phyloP scores from a whole-genome alignment of 2,329 filamentous ascomycete genomes.

The Fusarium aywerte region DNA sequence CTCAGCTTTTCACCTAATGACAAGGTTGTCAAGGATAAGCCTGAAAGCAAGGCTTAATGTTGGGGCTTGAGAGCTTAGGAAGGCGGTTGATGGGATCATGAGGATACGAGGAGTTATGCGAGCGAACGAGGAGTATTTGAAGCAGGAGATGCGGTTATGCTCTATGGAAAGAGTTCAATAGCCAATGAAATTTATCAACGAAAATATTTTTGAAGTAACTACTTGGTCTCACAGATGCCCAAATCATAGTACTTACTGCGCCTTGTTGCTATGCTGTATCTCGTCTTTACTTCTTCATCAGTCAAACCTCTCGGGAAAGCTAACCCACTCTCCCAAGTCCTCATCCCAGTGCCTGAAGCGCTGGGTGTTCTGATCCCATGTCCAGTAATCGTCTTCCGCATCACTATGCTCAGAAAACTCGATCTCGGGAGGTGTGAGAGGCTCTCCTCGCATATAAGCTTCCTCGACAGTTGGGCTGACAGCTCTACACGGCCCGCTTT shows the following conservation, averaged over 20 bases:
- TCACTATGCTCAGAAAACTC: slow-evolving; percentile 36
- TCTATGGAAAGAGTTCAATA: slow-evolving; percentile 3
- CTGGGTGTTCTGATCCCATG: slow-evolving; percentile 31
- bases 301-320: slow-evolving; percentile 43
- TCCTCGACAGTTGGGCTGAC: slow-evolving; percentile 20
- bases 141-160: neutral
- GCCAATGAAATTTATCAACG: neutral
- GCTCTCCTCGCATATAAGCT: slow-evolving; percentile 32
- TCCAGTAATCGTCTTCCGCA: slow-evolving; percentile 39
- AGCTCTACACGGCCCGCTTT: neutral
- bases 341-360: slow-evolving; percentile 43
- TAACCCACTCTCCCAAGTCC: slow-evolving; percentile 37
- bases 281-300: slow-evolving; percentile 12
- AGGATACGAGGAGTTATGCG: neutral
- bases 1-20: slow-evolving; percentile 81
- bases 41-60: slow-evolving; percentile 52
- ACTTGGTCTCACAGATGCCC: neutral
- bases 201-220: neutral
- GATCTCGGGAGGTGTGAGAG: slow-evolving; percentile 35
- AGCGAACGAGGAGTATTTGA: neutral
- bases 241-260: neutral
- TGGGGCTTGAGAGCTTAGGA: neutral
- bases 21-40: slow-evolving; percentile 53
- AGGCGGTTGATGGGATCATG: neutral
- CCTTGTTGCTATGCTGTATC: neutral